Evolutionary conservation across 1,284 basidiomycete species (phyloP), one percentile per base, ranked within the genome.

Genomic region (Microbotryum saponariae): DNA sequence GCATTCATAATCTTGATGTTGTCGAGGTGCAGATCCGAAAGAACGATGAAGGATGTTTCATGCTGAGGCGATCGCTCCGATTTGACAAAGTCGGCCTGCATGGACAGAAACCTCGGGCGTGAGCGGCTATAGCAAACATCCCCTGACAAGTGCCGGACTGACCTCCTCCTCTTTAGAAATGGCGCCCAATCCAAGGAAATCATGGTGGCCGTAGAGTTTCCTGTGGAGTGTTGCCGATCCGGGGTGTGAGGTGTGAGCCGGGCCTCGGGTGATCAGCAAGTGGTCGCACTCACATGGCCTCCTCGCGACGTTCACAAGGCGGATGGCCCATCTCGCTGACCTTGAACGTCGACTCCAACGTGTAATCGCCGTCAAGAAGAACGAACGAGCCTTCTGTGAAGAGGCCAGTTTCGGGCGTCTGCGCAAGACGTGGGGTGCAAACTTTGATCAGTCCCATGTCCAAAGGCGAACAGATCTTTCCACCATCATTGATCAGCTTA

Each of bases 381-480:
- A 92, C 90, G 76, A 97, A 88, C 63, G 87, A 91, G 0, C 96
- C 96, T 75, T 98, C 93, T 0, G 93, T 97, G 73, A 97, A 98
- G 18, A 99, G 77, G 1, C 96, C 96, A 74, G 97, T 93, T 51
- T 92, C 91, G 6, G 94, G 93, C 63, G 90, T 88, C 91, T 92
- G 66, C 51, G 67, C 61, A 44, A 29, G 31, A n/a, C 12, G 33
- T 29, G 33, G 56, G 6, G 37, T 10, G 31, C 5, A 21, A 56
- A 9, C 31, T n/a, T 42, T 47, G 57, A 14, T 18, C 33, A 54
- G 44, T 27, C 31, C 21, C 29, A 18, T 20, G 21, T n/a, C 8
- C 18, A 20, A 53, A 50, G 42, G 33, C 42, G 3, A 23, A 27
- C 16, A 7, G 16, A 18, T 10, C 16, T 20, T 37, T 9, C 4